Conservation (phyloP, 768 basidiomycete genomes). For the Cyclocybe aegerita region DNA sequence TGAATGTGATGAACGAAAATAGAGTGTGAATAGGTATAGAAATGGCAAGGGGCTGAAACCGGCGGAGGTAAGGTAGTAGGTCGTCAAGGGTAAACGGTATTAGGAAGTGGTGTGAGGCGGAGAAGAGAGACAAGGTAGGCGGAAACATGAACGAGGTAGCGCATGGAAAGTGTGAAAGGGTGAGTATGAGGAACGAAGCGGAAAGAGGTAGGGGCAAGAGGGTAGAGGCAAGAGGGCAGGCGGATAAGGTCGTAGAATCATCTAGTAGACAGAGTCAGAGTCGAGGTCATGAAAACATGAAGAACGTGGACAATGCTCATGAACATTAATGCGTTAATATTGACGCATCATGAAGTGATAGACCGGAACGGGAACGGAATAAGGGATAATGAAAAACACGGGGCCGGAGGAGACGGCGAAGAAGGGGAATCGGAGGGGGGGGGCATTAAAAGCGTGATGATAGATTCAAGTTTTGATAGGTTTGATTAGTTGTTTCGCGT, state of each 20-base stretch:
- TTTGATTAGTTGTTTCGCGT: neutral
- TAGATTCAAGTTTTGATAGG: neutral
- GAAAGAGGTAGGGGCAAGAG: neutral
- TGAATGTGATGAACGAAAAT: slow-evolving; percentile 1
- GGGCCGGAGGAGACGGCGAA: slow-evolving; percentile 2
- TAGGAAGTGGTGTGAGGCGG: no score
- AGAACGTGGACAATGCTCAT: neutral
- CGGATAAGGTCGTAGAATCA: neutral
- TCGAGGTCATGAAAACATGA: slow-evolving; percentile 1
- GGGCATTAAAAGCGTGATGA: slow-evolving; percentile 4
- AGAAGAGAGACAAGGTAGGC: neutral
- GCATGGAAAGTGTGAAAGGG: neutral
- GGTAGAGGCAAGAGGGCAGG: no score
- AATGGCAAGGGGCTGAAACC: neutral
- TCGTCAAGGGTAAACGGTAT: no score
- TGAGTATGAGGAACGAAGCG: neutral
- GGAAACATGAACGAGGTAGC: neutral
- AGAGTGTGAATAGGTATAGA: neutral
- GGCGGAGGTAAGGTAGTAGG: neutral
- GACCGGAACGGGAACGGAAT: neutral
- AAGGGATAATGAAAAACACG: neutral
- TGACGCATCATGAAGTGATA: slow-evolving; percentile 2
- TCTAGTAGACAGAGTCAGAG: neutral
- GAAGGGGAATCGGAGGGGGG: neutral
- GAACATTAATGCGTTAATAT: neutral